Evolutionary conservation across 345 rosid species (phyloP), one percentile per base, ranked within the genome.

Genomic region (Eutrema yunnanense): DNA sequence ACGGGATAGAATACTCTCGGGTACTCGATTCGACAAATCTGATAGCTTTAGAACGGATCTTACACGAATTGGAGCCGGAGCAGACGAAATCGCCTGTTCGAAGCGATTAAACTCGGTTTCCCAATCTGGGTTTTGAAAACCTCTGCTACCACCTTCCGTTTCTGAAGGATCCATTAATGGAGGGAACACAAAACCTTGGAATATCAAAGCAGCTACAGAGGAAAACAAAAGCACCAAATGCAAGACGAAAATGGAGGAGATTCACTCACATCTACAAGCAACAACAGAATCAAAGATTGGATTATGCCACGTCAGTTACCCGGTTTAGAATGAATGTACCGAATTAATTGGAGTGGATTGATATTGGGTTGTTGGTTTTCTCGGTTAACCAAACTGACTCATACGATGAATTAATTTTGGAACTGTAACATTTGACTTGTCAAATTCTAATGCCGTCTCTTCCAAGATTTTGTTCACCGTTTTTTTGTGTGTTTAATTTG

Each of bases 31-130:
- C 1, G 81, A 50, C 14, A 84, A 57, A 60, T 43, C 76, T 72
- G 85, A 63, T 52, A 86, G 62, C 74, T 67, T 84, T 53, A 75
- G 0, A 46, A 75, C 49, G 46, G 85, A 81, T 69, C 80, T 77
- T 51, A 83, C 57, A 34, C 74, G 84, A 72, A 78, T 27, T 33
- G 77, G 9, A 52, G 78, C 80, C 4, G 64, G 56, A 30, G 78
- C 84, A 44, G 81, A 79, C 14, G 74, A 76, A 30, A 86, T 75
- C n/a, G 69, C 71, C 9, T 33, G 55, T 72, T 84, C 71, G 57
- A 77, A 84, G 32, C 47, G 78, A 30, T 27, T 19, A 4, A 84
- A 75, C 11, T 79, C 81, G 52, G 64, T 68, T 75, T 83, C 86
- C 93, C 83, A 88, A 51, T 76, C 75, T 37, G 69, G 68, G 52